phyloP scores from a whole-genome alignment of 768 basidiomycete species.

The Lactarius quietus region DNA sequence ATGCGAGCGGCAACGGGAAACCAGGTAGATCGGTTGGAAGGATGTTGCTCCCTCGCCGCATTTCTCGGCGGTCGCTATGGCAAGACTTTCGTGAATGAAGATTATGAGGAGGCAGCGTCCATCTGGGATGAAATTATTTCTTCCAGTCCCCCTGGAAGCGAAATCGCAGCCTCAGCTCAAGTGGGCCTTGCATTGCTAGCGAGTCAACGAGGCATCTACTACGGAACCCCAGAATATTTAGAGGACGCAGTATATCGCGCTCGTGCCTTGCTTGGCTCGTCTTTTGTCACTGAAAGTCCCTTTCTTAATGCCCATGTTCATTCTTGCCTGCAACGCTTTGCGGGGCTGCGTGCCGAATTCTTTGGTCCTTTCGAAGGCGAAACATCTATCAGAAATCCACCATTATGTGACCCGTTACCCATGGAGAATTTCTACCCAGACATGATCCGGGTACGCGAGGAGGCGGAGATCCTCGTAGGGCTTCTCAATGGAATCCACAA shows the following conservation, averaged over 20 bases:
- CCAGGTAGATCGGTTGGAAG: too few relatives aligned
- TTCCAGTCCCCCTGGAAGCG: neutral
- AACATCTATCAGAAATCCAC: neutral
- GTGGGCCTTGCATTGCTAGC: neutral
- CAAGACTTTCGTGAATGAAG: neutral
- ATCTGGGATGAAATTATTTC: neutral
- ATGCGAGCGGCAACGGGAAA: neutral
- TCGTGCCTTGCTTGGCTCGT: neutral
- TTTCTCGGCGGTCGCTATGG: neutral
- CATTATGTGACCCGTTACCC: neutral
- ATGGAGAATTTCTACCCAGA: accelerated
- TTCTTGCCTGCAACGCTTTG: neutral
- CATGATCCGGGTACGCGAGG: neutral
- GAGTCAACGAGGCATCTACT: neutral
- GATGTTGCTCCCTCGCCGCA: neutral
- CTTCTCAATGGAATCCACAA: neutral
- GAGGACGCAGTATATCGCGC: neutral
- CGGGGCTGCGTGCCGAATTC: neutral
- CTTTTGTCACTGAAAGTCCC: neutral
- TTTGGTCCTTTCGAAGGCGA: neutral
- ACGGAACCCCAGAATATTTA: neutral
- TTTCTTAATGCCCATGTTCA: too few relatives aligned
- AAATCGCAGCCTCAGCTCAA: neutral
- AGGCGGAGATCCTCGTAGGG: accelerated
- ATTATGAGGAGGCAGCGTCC: neutral